phyloP scores from a whole-genome alignment of 2,329 filamentous ascomycete genomes.

The Claviceps sp. region DNA sequence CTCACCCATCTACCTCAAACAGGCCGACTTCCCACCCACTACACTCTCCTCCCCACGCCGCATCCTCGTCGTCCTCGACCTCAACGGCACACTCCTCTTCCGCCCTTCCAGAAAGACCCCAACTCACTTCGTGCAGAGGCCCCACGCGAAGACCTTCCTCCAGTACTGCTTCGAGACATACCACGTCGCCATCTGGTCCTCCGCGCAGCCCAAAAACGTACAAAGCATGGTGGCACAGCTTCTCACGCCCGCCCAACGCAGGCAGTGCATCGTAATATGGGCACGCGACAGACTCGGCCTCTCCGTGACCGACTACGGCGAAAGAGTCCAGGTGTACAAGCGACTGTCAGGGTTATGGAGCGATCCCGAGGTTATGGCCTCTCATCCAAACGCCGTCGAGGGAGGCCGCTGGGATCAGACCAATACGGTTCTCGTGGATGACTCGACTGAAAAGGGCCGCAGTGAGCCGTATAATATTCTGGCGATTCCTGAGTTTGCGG shows the following conservation, averaged over 20 bases:
- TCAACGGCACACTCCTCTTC: constrained; percentile 81
- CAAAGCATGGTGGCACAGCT: constrained; percentile 50
- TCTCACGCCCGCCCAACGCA: constrained; percentile 39
- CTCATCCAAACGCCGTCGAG: constrained; percentile 28
- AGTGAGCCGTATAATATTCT: constrained; percentile 77
- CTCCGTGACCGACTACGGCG: constrained; percentile 45
- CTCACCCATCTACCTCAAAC: constrained; percentile 44
- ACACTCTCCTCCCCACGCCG: constrained; percentile 35
- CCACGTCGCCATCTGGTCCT: constrained; percentile 82
- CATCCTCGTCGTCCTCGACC: constrained; percentile 74
- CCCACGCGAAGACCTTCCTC: constrained; percentile 56
- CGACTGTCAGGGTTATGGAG: constrained; percentile 61
- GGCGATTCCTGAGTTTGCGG: constrained; percentile 63
- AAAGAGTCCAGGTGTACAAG: constrained; percentile 82
- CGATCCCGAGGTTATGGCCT: constrained; percentile 26
- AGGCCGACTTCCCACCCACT: constrained; percentile 31
- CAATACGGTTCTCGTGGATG: constrained; percentile 85
- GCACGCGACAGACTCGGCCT: constrained; percentile 65
- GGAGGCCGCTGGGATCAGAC: constrained; percentile 55
- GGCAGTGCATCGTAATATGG: constrained; percentile 57
- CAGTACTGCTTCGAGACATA: constrained; percentile 61
- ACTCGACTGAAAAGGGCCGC: constrained; percentile 65
- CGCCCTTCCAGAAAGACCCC: constrained; percentile 41
- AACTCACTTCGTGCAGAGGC: constrained; percentile 49
- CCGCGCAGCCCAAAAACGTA: constrained; percentile 64